Evolutionary conservation across 345 rosid species (phyloP).

Genomic region (Hirschfeldia incana): DNA sequence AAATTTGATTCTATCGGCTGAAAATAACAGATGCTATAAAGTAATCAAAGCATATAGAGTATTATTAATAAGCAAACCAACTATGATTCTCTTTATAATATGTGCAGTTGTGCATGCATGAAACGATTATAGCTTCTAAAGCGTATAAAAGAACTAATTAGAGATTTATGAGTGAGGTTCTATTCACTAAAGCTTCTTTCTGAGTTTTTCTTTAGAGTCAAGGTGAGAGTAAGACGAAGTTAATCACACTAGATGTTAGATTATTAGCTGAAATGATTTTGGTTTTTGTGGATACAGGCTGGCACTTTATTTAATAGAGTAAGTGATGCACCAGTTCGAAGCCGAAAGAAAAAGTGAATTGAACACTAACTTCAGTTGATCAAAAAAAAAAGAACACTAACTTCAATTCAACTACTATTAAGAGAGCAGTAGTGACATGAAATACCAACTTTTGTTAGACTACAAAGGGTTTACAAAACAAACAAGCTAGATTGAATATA

Average conservation of each 20-base stretch:
- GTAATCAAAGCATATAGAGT: background rate
- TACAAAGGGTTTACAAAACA: background rate
- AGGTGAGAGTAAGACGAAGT: background rate
- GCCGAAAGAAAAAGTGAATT: slow-evolving; percentile 22
- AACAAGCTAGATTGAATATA: slow-evolving; percentile 5
- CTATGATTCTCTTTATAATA: background rate
- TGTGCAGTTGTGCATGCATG: background rate
- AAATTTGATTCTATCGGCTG: slow-evolving; percentile 2
- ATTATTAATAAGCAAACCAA: background rate
- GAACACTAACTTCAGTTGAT: slow-evolving; percentile 24
- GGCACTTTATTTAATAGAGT: background rate
- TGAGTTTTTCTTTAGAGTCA: background rate
- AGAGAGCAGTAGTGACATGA: background rate
- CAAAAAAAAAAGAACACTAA: slow-evolving; percentile 7
- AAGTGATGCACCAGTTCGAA: slow-evolving; percentile 20
- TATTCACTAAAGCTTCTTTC: slow-evolving; percentile 11
- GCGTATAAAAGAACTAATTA: background rate
- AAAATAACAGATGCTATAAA: background rate
- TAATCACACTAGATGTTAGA: background rate
- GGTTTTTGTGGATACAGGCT: slow-evolving; percentile 27
- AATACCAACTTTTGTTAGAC: slow-evolving; percentile 24
- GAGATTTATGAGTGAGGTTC: slow-evolving; percentile 10
- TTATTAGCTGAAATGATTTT: slow-evolving; percentile 20
- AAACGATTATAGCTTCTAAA: background rate
- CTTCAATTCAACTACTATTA: background rate